Evolutionary conservation across 768 basidiomycete genomes (phyloP), one percentile per base, ranked within the genome.

Genomic region (Boletus vermiculosoides): DNA sequence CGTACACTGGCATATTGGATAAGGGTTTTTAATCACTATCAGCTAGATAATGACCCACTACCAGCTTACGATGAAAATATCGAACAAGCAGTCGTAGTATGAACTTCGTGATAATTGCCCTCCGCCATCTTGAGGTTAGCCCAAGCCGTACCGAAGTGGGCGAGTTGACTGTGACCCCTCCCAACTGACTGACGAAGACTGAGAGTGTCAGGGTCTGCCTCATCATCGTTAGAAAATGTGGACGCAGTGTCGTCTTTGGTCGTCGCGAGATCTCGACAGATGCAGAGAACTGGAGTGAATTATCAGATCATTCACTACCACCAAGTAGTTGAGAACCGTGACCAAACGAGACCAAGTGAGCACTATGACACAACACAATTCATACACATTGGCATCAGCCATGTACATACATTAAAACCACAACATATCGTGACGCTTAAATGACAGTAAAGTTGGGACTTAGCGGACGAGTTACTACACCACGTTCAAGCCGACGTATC

Each of bases 401-500:
- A 39, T 16, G n/a, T 58, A 56, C 36, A 58, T 55, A 53, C 40
- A 53, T 36, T 5, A 30, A 48, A 40, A 23, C 15, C 10, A 41
- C 28, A 59, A 1, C 11, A 40, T 3, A 45, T 18, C 25, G 30
- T 12, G 6, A 58, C 15, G 5, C 8, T 25, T 18, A 31, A 48
- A 56, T 28, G 28, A 34, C 28, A 31, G 25, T 33, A 22, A 36
- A 57, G 16, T 22, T 15, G 48, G 9, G 31, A 53, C 25, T 46
- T 13, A 28, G 28, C 23, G 15, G 12, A 54, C 28, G n/a, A 50
- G 8, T 22, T n/a, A 48, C 36, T 4, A 15, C 12, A 23, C 28
- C 50, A 36, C 7, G 4, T 22, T 70, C 60, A 71, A 44, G 59
- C 60, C 23, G 56, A 71, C 44, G 80, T 61, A 55, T 84, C 78